Evolutionary conservation across 306 rosid species (phyloP).

Genomic region (Lagenaria siceraria): DNA sequence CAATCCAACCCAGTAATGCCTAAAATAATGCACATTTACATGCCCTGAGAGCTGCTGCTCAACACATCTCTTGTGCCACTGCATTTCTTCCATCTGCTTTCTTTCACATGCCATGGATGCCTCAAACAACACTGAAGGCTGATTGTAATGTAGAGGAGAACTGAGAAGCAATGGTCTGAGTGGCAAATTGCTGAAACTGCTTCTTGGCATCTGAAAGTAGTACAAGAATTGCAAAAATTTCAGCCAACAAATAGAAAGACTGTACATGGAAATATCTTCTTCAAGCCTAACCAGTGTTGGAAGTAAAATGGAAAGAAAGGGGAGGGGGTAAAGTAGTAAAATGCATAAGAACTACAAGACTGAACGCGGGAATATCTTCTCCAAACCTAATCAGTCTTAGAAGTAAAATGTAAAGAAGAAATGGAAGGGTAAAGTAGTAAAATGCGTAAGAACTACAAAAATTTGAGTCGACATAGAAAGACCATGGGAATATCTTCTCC

Average conservation of each 20-base stretch:
- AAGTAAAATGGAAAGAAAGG: neutral
- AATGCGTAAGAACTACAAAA: neutral
- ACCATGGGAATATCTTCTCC: neutral
- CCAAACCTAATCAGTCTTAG: neutral
- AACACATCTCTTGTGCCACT: neutral
- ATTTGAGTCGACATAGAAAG: neutral
- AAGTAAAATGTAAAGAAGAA: neutral
- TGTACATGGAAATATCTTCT: neutral
- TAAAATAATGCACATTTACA: slow-evolving; percentile 4
- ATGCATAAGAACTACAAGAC: neutral
- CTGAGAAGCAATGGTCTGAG: slow-evolving; percentile 70
- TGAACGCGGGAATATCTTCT: neutral
- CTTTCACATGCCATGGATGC: neutral
- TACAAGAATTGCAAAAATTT: neutral
- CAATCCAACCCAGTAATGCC: neutral
- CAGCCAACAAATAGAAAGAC: neutral
- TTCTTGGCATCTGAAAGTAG: slow-evolving; percentile 69
- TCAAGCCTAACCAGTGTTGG: neutral
- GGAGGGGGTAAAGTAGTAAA: neutral
- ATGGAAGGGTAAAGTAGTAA: neutral
- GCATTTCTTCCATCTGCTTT: neutral
- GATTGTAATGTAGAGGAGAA: slow-evolving; percentile 72
- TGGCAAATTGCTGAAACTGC: slow-evolving; percentile 86
- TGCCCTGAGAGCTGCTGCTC: slow-evolving; percentile 1
- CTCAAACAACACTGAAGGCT: slow-evolving; percentile 72